Evolutionary conservation across 805 yeast genomes (phyloP), one percentile per base, ranked within the genome.

Genomic region (Yamadazyma kitorensis): DNA sequence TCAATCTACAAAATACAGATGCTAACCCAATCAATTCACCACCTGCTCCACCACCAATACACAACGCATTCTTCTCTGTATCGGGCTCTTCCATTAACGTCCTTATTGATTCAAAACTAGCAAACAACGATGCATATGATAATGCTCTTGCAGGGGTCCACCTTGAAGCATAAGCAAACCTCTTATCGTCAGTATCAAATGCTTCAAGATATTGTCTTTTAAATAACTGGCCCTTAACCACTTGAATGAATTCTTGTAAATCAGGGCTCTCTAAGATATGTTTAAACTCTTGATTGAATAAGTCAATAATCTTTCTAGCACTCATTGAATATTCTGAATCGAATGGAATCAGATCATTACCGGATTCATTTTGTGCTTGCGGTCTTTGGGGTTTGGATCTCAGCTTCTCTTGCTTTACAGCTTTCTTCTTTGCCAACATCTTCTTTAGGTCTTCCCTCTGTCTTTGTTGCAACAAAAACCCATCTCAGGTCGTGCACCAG

Each of bases 31-130:
- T 76, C 16, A 86, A 57, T 52, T 87, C 96, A 2, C 87, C 85
- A 4, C 91, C 86, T 0, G 96, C 96, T 22, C 96, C 96, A 16
- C 94, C 96, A 13, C 96, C 96, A 23, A 88, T 68, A 47, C 82
- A 75, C 22, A 86, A 54, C 0, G 80, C 74, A 5, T 68, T 55
- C 3, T 61, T 50, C 11, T 55, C 48, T 12, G 40, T 34, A 5
- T 50, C 50, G 3, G 61, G 58, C 24, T 61, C 59, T 24, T 53
- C 52, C 8, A 75, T 49, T 15, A 70, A 24, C 3, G 59, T 53
- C 27, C 57, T 51, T 7, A 78, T 54, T 3, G 69, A 69, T 4
- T 55, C 57, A 18, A 82, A 59, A 10, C 73, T 62, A 1, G 77
- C 65, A 45, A 86, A 80, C 15, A 87, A 64, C 1, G 87, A 76